Evolutionary conservation across 331 rosid genomes (phyloP), one percentile per base, ranked within the genome.

Genomic region (Stylosanthes scabra): DNA sequence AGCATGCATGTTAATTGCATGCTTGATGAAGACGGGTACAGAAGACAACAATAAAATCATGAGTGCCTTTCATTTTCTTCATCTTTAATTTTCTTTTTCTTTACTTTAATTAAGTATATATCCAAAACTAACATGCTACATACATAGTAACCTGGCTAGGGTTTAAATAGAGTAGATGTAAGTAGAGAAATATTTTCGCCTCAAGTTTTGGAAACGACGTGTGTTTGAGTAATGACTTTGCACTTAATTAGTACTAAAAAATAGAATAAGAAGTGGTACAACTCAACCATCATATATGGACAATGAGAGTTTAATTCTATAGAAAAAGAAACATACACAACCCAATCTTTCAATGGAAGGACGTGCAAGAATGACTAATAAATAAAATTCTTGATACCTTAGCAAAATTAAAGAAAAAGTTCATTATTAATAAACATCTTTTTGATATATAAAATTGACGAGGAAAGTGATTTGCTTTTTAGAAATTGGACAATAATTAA

Each of bases 1-100:
- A 85, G 82, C 86, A 72, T 59, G 51, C 12, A 9, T 46, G 13
- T 11, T 31, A 31, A 3, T 31, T 67, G 70, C 79, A 29, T 66
- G 65, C 34, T 40, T 60, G 80, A 80, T 28, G 66, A 80, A 13
- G 62, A 80, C n/a, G 28, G 34, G n/a, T 39, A 10, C 66, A 45
- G 25, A 66, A 66, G 74, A 66, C 5, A 31, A 31, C 37, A 31
- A 31, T 31, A n/a, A n/a, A 5, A 31, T 31, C 5, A 20, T 44
- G 46, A 74, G 68, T 59, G 67, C 75, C 41, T 67, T 60, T 42
- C 58, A 6, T 44, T 65, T 72, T 61, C 72, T 59, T 47, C 29
- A 14, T 27, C 50, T 29, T 29, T 55, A 31, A 31, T 2, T 31
- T 2, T 31, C 37, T 31, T 37, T 34, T 76, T 6, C 66, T n/a